phyloP scores from a whole-genome alignment of 768 basidiomycete species.

The Pleurotus salmoneostramineus region DNA sequence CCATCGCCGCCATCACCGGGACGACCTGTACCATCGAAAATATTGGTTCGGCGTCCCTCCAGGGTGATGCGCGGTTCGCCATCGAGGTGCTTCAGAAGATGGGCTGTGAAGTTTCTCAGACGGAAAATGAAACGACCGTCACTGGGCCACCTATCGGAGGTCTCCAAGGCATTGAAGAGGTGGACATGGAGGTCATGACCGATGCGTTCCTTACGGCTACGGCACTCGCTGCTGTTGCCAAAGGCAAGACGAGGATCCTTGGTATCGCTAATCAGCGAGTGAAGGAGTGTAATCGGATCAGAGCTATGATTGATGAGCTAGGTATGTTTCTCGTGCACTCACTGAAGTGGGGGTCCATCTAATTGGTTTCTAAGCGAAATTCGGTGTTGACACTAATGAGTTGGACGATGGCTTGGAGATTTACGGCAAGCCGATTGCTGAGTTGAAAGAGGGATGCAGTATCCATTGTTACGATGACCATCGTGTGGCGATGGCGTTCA shows the following conservation, averaged over 20 bases:
- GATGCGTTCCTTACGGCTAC: slow-evolving; percentile 98
- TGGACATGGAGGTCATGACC: slow-evolving; percentile 99
- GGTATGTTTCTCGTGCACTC: slow-evolving; percentile 43
- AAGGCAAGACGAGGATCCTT: slow-evolving; percentile 73
- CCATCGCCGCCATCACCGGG: slow-evolving; percentile 97
- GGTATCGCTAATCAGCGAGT: slow-evolving; percentile 98
- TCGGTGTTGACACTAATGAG: slow-evolving; percentile 90
- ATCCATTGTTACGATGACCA: slow-evolving; percentile 98
- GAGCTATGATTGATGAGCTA: slow-evolving; percentile 94
- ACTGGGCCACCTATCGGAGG: slow-evolving; percentile 81
- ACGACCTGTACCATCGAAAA: slow-evolving; percentile 90
- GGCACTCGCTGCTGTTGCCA: slow-evolving; percentile 81
- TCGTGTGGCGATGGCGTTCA: slow-evolving; percentile 98
- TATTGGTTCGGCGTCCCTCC: slow-evolving; percentile 86
- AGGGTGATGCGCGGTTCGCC: slow-evolving; percentile 97
- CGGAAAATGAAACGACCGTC: slow-evolving; percentile 85
- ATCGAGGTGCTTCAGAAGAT: slow-evolving; percentile 90
- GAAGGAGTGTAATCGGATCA: slow-evolving; percentile 96
- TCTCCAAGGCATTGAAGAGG: slow-evolving; percentile 77
- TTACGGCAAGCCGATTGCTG: slow-evolving; percentile 65
- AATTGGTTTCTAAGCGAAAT: slow-evolving; percentile 61
- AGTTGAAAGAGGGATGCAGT: slow-evolving; percentile 67
- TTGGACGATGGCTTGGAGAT: slow-evolving; percentile 91
- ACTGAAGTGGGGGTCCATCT: background rate
- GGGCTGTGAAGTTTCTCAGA: slow-evolving; percentile 92